Percentiles rank a stretch among this genome's conserved stretches.
phyloP scores from a whole-genome alignment of 2,329 filamentous ascomycete species.

The Aspergillus ustus region DNA sequence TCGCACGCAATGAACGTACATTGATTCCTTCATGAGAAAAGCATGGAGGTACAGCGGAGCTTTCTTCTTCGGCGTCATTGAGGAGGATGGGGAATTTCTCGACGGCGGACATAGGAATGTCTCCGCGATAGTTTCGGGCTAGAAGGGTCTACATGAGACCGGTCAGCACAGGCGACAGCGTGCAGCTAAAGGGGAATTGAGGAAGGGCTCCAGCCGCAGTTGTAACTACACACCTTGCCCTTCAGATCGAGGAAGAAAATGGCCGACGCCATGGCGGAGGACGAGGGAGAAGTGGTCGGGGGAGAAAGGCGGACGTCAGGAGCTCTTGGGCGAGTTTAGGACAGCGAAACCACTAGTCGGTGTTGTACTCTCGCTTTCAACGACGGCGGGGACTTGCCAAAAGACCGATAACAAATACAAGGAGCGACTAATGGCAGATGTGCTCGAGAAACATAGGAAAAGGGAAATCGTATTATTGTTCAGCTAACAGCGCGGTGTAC shows the following conservation, averaged over 20 bases:
- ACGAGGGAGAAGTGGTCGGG: constrained; percentile 18
- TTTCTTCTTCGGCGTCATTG: constrained; percentile 98
- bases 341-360: constrained; percentile 29
- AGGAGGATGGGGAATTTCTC: constrained; percentile 96
- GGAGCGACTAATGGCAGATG: neutral
- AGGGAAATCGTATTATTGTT: neutral
- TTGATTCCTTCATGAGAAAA: constrained; percentile 99
- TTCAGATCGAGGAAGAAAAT: constrained; percentile 99
- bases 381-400: neutral
- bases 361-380: neutral
- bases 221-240: constrained; percentile 79
- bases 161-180: constrained; percentile 22
- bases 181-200: constrained; percentile 13
- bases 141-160: constrained; percentile 76
- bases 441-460: neutral
- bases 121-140: constrained; percentile 96
- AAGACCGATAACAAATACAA: neutral
- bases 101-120: constrained; percentile 98
- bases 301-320: constrained; percentile 22
- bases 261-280: constrained; percentile 83
- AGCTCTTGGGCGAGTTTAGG: constrained; percentile 25
- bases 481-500: neutral
- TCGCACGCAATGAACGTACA: constrained; percentile 57
- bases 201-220: neutral
- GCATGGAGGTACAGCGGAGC: constrained; percentile 93